A percentile compares a stretch with the other conserved stretches of the same genome.
These are phyloP conservation scores for Apophysomyces ossiformis DNA, from an alignment of 371 early-diverging fungal genomes.

Conservation along the genomic window DNA sequence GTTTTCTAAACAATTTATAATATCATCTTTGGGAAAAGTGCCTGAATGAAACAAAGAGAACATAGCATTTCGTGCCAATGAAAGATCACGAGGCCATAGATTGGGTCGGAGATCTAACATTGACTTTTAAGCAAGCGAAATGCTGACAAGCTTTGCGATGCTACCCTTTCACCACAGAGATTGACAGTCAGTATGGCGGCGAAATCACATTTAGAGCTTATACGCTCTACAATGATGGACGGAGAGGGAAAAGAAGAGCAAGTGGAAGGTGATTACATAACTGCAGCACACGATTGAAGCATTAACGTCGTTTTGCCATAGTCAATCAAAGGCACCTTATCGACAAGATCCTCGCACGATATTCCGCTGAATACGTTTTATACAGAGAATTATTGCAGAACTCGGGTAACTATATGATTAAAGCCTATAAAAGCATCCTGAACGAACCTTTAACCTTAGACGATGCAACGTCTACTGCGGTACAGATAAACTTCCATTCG, in stretches of 20 bases:
- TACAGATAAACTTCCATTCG: constrained; percentile 64
- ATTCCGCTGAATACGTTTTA: constrained; percentile 78
- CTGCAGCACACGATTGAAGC: not conserved
- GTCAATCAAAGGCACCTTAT: constrained; percentile 93
- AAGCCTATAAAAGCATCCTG: not conserved
- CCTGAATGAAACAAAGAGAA: too few relatives aligned
- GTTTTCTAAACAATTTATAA: too few relatives aligned
- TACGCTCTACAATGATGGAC: constrained; percentile 52
- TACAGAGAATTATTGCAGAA: constrained; percentile 80
- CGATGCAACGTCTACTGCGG: constrained; percentile 65
- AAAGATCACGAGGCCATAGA: too few relatives aligned
- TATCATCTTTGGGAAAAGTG: too few relatives aligned
- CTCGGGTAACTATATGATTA: constrained; percentile 32
- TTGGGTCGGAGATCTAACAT: too few relatives aligned
- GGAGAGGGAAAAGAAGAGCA: constrained; percentile 60
- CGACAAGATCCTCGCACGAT: constrained; percentile 91
- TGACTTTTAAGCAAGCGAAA: too few relatives aligned
- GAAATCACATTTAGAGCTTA: constrained; percentile 27
- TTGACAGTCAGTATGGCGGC: not conserved
- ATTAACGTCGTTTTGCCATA: constrained; percentile 18
- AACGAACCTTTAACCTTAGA: constrained; percentile 32
- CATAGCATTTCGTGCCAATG: too few relatives aligned
- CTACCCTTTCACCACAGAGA: too few relatives aligned
- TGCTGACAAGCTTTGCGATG: too few relatives aligned
- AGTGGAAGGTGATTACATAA: constrained; percentile 53